Percentiles rank a stretch among this genome's conserved stretches.
Evolutionary conservation across 2,329 filamentous ascomycete genomes (phyloP).

Genomic region (Exophiala aquamarina): DNA sequence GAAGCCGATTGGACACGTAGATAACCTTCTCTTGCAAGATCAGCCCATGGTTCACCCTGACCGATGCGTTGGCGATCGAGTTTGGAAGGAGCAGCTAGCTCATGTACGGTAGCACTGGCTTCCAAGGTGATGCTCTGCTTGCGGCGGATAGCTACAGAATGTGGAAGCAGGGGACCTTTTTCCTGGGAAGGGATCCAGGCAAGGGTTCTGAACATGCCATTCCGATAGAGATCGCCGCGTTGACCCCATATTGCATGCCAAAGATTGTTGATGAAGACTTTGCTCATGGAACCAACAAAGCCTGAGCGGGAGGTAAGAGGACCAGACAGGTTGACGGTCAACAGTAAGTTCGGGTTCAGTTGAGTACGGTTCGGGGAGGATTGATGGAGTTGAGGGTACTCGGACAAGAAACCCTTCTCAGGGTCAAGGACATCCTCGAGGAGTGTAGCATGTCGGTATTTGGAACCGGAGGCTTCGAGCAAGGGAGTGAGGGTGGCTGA

Average conservation of each 20-base stretch:
- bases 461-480: slow-evolving; percentile 35
- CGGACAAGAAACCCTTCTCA: slow-evolving; percentile 50
- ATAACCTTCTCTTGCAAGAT: slow-evolving; percentile 14
- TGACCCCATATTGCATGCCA: slow-evolving; percentile 56
- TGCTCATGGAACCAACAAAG: slow-evolving; percentile 55
- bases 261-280: slow-evolving; percentile 59
- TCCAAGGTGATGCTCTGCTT: slow-evolving; percentile 23
- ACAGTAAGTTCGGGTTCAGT: slow-evolving; percentile 71
- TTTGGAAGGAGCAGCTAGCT: slow-evolving; percentile 18
- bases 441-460: slow-evolving; percentile 54
- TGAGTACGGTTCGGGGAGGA: slow-evolving; percentile 29
- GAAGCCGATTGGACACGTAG: too few relatives aligned
- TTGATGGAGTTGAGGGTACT: slow-evolving; percentile 33
- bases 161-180: slow-evolving; percentile 60
- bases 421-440: slow-evolving; percentile 42
- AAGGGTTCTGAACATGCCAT: slow-evolving; percentile 77
- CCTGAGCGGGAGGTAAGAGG: slow-evolving; percentile 47
- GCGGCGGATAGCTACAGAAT: slow-evolving; percentile 53
- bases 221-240: slow-evolving; percentile 66
- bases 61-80: too few relatives aligned
- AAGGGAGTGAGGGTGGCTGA: slow-evolving; percentile 61
- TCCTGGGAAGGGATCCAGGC: slow-evolving; percentile 68
- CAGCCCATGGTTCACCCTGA: slow-evolving; percentile 9
- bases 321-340: slow-evolving; percentile 63
- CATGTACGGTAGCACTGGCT: slow-evolving; percentile 14